phyloP scores from a whole-genome alignment of 1,284 basidiomycete genomes.

The Polyporus tsugae region DNA sequence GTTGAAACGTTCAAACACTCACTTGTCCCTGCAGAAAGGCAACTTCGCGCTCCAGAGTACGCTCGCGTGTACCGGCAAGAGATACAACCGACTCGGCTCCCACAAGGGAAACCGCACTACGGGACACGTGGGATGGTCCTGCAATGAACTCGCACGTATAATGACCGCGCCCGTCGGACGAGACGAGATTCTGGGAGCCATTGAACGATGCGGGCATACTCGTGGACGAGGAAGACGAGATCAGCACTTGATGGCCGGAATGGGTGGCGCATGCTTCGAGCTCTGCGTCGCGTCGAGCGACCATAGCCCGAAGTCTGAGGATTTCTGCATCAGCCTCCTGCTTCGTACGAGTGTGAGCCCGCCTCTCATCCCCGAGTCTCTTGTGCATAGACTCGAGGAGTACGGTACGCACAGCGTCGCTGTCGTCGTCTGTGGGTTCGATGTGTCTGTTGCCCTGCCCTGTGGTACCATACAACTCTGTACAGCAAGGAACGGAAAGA shows the following conservation, averaged over 20 bases:
- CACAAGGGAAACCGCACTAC: not conserved
- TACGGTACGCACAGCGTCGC: constrained; percentile 33
- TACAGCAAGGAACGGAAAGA: not conserved
- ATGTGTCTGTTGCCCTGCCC: not conserved
- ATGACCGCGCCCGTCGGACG: not conserved
- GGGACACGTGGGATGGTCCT: not conserved
- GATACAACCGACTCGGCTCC: constrained; percentile 3
- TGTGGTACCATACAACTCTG: not conserved
- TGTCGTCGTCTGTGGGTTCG: not conserved
- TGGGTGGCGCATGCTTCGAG: constrained; percentile 49
- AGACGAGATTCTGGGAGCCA: not conserved
- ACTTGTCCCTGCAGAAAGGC: constrained; percentile 20
- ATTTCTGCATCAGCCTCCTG: constrained; percentile 53
- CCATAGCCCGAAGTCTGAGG: constrained; percentile 56
- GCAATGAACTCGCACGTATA: not conserved
- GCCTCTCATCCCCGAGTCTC: constrained; percentile 55
- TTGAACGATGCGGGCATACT: not conserved
- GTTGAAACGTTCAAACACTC: not conserved
- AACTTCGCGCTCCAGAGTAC: constrained; percentile 28
- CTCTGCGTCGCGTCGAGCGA: constrained; percentile 64
- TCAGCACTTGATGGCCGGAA: constrained; percentile 23
- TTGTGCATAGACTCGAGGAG: constrained; percentile 53
- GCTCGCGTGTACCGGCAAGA: constrained; percentile 16
- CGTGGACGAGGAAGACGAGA: constrained; percentile 15
- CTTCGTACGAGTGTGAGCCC: constrained; percentile 50